phyloP scores from a whole-genome alignment of 192 early-diverging fungal species.

The Coemansia sp. region DNA sequence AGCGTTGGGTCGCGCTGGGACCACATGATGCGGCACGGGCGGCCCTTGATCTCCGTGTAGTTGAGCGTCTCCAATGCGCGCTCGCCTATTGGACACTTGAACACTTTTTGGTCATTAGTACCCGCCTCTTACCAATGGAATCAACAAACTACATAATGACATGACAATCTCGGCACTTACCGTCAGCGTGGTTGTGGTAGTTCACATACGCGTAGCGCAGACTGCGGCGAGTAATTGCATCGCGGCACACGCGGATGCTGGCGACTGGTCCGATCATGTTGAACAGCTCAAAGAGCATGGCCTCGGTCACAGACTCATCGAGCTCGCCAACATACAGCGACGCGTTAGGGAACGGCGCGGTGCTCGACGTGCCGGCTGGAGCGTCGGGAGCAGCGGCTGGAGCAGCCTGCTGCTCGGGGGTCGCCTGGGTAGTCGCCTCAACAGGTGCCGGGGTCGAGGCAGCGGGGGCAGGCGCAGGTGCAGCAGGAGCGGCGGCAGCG shows the following conservation, averaged over 20 bases:
- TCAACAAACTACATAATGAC: neutral
- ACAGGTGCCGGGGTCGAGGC: constrained; percentile 9
- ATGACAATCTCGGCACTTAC: constrained; percentile 18
- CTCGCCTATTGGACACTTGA: constrained; percentile 56
- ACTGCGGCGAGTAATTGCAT: constrained; percentile 93
- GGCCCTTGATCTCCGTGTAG: constrained; percentile 93
- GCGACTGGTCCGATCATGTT: constrained; percentile 93
- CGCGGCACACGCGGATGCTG: constrained; percentile 96
- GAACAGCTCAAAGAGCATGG: constrained; percentile 97
- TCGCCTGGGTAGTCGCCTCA: constrained; percentile 47
- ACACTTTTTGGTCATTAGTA: neutral
- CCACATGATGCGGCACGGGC: constrained; percentile 99
- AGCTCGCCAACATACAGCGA: constrained; percentile 97
- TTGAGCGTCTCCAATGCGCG: constrained; percentile 91
- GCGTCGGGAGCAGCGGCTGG: constrained; percentile 19
- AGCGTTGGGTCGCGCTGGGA: constrained; percentile 96
- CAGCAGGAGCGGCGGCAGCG: constrained; percentile 44
- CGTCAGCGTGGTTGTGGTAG: constrained; percentile 87
- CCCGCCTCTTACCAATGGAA: neutral
- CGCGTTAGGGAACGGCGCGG: constrained; percentile 59
- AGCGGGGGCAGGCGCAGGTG: constrained; percentile 44
- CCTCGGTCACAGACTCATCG: constrained; percentile 94
- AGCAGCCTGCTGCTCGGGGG: constrained; percentile 49
- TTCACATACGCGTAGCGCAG: constrained; percentile 99
- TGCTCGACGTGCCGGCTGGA: constrained; percentile 17